These are phyloP conservation scores for Sordariomycetes sp. DNA, from an alignment of 2,329 filamentous ascomycete species.

Conservation along the genomic window DNA sequence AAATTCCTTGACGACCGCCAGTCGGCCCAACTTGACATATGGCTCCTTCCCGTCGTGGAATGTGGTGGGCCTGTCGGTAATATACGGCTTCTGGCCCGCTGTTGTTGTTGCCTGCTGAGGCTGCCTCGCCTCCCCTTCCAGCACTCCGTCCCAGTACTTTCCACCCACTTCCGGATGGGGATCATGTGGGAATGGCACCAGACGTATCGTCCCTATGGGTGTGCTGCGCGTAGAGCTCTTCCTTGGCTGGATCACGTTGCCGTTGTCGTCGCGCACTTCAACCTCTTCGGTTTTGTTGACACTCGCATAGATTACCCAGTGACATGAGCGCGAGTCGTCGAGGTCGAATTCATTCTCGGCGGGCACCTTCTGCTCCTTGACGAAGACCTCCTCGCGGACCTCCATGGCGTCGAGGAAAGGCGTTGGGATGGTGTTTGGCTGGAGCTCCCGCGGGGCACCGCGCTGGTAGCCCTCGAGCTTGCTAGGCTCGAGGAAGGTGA, in stretches of 20 bases:
- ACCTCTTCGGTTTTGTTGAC: conserved; percentile 37
- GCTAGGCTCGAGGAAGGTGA: conserved; percentile 36
- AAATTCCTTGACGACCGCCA: conserved; percentile 60
- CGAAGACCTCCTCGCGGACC: conserved; percentile 52
- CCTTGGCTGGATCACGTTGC: conserved; percentile 28
- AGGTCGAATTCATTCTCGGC: conserved; percentile 67
- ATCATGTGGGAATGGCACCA: conserved; percentile 73
- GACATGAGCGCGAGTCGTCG: conserved; percentile 71
- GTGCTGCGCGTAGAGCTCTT: conserved; percentile 32
- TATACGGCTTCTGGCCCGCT: conserved; percentile 10
- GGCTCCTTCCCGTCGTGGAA: conserved; percentile 57
- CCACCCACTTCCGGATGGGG: conserved; percentile 48
- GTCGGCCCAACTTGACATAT: conserved; percentile 73
- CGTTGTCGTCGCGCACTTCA: conserved; percentile 33
- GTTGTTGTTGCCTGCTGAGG: not conserved
- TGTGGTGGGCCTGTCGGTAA: conserved; percentile 34
- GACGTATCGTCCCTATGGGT: conserved; percentile 65
- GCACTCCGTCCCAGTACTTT: conserved; percentile 34
- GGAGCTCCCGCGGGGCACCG: conserved; percentile 27
- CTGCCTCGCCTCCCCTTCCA: conserved; percentile 16
- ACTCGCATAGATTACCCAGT: conserved; percentile 79
- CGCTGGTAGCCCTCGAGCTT: conserved; percentile 38
- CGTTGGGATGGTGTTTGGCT: conserved; percentile 36
- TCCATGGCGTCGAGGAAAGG: conserved; percentile 56
- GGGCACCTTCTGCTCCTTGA: conserved; percentile 47